These are phyloP conservation scores for Apiotrichum akiyoshidainum DNA, from an alignment of 1,284 basidiomycete genomes.

Conservation along the genomic window DNA sequence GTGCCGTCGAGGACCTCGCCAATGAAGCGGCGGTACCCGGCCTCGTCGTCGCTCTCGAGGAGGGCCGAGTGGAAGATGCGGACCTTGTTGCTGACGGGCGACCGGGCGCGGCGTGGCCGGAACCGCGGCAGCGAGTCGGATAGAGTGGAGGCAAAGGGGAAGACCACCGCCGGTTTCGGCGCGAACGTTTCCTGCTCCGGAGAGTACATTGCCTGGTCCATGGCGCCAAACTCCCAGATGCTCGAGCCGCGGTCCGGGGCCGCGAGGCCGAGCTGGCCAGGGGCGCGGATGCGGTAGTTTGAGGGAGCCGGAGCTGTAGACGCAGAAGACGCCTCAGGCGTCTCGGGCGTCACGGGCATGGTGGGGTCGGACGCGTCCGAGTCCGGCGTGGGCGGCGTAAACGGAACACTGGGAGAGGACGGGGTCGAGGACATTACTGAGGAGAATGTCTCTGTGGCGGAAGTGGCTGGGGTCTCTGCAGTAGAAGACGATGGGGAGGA, in stretches of 20 bases:
- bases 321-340: background rate
- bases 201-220: conserved; percentile 1
- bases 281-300: too few species aligned
- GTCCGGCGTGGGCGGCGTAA: background rate
- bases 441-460: background rate
- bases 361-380: background rate
- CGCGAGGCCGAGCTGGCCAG: too few species aligned
- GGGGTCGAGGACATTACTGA: background rate
- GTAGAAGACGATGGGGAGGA: too few species aligned
- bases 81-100: conserved; percentile 8
- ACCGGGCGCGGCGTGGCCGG: background rate
- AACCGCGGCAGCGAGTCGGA: background rate
- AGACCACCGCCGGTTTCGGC: background rate
- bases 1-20: conserved; percentile 36
- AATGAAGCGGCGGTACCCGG: conserved; percentile 43
- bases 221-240: background rate
- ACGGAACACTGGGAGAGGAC: background rate
- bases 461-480: background rate
- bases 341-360: background rate
- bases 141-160: background rate
- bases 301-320: too few species aligned
- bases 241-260: background rate
- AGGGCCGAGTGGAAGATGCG: conserved; percentile 41
- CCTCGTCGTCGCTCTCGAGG: conserved; percentile 43
- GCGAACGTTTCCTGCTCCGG: background rate